A percentile compares a stretch with the other conserved stretches of the same genome.
These are phyloP conservation scores for Astragalus glycyphyllos DNA, from an alignment of 306 rosid species.

Conservation along the genomic window DNA sequence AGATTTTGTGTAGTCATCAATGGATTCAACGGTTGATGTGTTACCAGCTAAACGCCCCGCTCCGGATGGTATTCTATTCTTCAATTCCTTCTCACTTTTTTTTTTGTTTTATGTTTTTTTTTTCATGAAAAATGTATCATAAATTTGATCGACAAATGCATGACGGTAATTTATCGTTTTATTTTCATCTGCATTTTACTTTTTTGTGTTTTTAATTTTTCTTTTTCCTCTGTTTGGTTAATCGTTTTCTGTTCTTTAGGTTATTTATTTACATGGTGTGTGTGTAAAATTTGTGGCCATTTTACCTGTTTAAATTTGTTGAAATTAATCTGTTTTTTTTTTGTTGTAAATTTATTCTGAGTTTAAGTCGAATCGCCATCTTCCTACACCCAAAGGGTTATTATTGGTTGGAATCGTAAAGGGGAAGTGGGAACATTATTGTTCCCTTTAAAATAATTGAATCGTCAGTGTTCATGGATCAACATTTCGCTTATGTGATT, in stretches of 20 bases:
- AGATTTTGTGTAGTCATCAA: slow-evolving; percentile 40
- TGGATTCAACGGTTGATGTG: slow-evolving; percentile 50
- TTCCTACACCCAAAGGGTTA: no score
- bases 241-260: background rate
- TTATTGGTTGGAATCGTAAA: no score
- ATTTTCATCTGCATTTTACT: background rate
- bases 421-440: no score
- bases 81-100: slow-evolving; percentile 3
- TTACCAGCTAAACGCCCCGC: slow-evolving; percentile 38
- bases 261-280: slow-evolving; percentile 23
- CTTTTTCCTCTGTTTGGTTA: background rate
- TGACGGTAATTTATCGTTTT: background rate
- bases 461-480: background rate
- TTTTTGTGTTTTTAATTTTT: background rate
- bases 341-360: background rate
- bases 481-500: background rate
- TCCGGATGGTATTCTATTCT: slow-evolving; percentile 39
- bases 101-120: background rate
- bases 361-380: background rate
- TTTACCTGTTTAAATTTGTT: slow-evolving; percentile 29
- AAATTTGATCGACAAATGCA: background rate
- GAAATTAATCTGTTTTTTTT: background rate
- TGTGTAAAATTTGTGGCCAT: background rate
- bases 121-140: background rate
- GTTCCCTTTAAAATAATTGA: no score